phyloP scores from a whole-genome alignment of 495 filamentous ascomycete species.

The Filosporella fistucella region DNA sequence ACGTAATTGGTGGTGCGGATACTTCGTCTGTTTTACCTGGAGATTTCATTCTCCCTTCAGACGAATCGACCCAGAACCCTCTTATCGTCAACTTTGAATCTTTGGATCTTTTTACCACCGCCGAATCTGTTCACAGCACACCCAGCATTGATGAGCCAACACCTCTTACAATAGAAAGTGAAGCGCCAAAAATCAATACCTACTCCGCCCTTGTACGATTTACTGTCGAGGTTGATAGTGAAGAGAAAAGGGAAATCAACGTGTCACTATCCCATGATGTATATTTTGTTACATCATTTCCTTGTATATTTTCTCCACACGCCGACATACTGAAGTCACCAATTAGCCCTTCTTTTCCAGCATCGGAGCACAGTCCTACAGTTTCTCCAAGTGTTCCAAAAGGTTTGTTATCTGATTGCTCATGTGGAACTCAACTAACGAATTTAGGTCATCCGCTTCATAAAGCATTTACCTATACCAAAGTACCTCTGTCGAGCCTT shows the following conservation, averaged over 20 bases:
- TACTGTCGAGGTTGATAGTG: constrained; percentile 31
- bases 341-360: constrained; percentile 30
- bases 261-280: constrained; percentile 52
- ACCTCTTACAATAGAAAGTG: constrained; percentile 15
- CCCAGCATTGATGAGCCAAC: constrained; percentile 30
- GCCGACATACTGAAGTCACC: constrained; percentile 42
- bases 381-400: not conserved
- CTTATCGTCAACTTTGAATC: constrained; percentile 38
- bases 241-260: constrained; percentile 38
- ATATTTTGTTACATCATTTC: constrained; percentile 61
- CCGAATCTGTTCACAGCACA: constrained; percentile 31
- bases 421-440: not conserved
- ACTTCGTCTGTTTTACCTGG: constrained; percentile 43
- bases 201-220: constrained; percentile 52
- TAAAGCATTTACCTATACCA: constrained; percentile 52
- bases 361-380: not conserved
- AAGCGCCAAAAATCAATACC: constrained; percentile 32
- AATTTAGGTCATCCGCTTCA: constrained; percentile 60
- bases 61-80: constrained; percentile 35
- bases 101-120: constrained; percentile 32
- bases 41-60: constrained; percentile 53
- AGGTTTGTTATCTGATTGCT: not conserved
- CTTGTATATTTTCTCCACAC: constrained; percentile 53
- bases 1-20: constrained; percentile 46
- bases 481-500: constrained; percentile 38